Conservation (phyloP, 352 stramenopile genomes). For the Phytophthora pluvialis region DNA sequence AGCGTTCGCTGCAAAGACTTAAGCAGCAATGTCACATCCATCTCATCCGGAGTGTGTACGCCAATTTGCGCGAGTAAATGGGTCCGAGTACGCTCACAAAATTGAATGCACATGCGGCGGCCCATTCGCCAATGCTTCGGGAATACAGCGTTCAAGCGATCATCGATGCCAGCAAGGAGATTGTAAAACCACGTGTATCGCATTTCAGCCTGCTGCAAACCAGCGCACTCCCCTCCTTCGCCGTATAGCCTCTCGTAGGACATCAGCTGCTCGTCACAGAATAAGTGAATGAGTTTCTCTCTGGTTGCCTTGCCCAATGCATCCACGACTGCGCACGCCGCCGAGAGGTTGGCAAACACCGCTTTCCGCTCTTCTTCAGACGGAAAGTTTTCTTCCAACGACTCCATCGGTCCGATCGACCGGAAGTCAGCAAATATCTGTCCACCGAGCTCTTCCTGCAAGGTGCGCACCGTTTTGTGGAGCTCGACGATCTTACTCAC, state of each 20-base stretch:
- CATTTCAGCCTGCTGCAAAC: constrained; percentile 69
- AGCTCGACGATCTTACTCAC: constrained; percentile 95
- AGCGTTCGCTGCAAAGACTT: constrained; percentile 77
- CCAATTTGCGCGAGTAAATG: constrained; percentile 78
- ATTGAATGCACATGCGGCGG: constrained; percentile 92
- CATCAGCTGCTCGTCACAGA: constrained; percentile 71
- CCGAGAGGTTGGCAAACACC: constrained; percentile 73
- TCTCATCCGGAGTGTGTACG: constrained; percentile 68
- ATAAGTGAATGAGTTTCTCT: constrained; percentile 75
- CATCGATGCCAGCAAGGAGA: constrained; percentile 65
- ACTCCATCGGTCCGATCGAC: constrained; percentile 77
- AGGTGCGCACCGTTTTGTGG: constrained; percentile 87
- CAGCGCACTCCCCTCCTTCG: constrained; percentile 54
- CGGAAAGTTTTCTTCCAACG: constrained; percentile 75
- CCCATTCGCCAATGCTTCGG: constrained; percentile 96
- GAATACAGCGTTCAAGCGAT: constrained; percentile 94
- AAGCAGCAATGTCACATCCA: constrained; percentile 76
- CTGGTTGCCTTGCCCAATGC: constrained; percentile 71
- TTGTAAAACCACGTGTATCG: constrained; percentile 88
- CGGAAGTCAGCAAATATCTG: constrained; percentile 93
- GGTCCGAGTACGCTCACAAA: constrained; percentile 89
- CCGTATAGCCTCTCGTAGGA: constrained; percentile 74
- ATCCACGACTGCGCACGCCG: constrained; percentile 71
- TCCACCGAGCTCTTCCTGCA: constrained; percentile 89
- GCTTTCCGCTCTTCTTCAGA: constrained; percentile 68